These are phyloP conservation scores for Pluteus cervinus DNA, from an alignment of 768 basidiomycete species.

Conservation along the genomic window DNA sequence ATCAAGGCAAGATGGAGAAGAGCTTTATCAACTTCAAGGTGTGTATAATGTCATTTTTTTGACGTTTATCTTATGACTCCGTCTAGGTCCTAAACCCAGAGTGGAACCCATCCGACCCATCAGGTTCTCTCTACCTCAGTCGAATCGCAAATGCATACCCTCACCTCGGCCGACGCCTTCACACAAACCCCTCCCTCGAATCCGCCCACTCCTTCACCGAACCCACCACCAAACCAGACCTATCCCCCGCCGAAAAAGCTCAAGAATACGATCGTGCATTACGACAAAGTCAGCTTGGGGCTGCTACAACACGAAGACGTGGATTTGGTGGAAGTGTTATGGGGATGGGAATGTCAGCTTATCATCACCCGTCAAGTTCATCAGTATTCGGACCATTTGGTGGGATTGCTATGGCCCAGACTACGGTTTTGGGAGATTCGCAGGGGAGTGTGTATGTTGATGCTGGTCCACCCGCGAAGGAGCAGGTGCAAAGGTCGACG, in stretches of 20 bases:
- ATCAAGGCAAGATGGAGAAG: slow-evolving; percentile 99
- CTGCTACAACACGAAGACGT: slow-evolving; percentile 39
- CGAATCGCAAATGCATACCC: slow-evolving; percentile 62
- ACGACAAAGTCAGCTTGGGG: slow-evolving; percentile 58
- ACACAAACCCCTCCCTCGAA: slow-evolving; percentile 12
- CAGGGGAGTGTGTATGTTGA: slow-evolving; percentile 42
- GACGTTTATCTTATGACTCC: slow-evolving; percentile 1
- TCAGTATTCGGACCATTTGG: slow-evolving; percentile 50
- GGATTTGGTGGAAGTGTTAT: slow-evolving; percentile 35
- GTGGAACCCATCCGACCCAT: slow-evolving; percentile 90
- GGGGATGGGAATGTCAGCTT: slow-evolving; percentile 41
- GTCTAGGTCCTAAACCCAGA: slow-evolving; percentile 84
- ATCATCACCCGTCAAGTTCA: slow-evolving; percentile 31
- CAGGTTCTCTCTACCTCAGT: slow-evolving; percentile 85
- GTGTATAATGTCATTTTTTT: slow-evolving; percentile 3
- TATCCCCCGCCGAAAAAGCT: slow-evolving; percentile 43
- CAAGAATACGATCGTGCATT: slow-evolving; percentile 74
- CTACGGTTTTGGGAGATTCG: slow-evolving; percentile 72
- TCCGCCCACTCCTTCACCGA: slow-evolving; percentile 11
- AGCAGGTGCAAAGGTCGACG: slow-evolving; percentile 2
- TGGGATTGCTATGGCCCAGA: slow-evolving; percentile 53
- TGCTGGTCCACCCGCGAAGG: neutral
- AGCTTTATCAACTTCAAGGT: slow-evolving; percentile 93
- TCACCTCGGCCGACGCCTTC: slow-evolving; percentile 30
- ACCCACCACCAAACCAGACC: slow-evolving; percentile 21